Conservation (phyloP, 106 monocot genomes). For the Apostasia ramifera region DNA sequence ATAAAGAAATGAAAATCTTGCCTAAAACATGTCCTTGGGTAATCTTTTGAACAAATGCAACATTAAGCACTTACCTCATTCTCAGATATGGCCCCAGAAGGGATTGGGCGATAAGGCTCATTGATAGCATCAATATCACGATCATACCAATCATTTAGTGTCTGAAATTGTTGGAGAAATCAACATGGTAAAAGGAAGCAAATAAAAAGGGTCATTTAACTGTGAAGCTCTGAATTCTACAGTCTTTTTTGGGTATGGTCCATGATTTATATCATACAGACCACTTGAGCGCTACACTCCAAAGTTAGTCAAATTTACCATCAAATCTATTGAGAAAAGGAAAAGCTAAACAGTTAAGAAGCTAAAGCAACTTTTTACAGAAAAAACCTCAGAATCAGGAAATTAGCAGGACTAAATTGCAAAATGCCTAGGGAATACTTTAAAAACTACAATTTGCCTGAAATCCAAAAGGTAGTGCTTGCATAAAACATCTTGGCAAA, state of each 20-base stretch:
- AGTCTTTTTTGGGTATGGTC: no score
- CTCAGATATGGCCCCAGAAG: conserved; percentile 94
- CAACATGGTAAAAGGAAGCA: background rate
- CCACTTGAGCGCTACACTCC: no score
- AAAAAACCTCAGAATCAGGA: no score
- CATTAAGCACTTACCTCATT: conserved; percentile 44
- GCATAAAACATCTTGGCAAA: background rate
- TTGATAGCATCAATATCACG: conserved; percentile 88
- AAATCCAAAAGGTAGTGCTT: background rate
- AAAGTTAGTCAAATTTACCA: no score
- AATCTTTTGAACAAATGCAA: background rate
- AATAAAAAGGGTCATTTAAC: background rate
- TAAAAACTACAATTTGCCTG: background rate
- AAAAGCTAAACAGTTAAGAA: no score
- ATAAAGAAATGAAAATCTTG: no score
- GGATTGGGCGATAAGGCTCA: conserved; percentile 94
- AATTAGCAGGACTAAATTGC: no score
- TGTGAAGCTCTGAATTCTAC: background rate
- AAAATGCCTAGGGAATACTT: no score
- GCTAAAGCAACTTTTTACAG: no score
- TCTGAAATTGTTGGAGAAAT: conserved; percentile 28
- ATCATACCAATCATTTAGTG: conserved; percentile 93
- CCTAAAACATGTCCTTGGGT: no score
- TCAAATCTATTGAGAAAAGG: no score
- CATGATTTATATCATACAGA: no score